These are phyloP conservation scores for Chytridium lagenaria DNA, from an alignment of 371 early-diverging fungal genomes.

Conservation along the genomic window DNA sequence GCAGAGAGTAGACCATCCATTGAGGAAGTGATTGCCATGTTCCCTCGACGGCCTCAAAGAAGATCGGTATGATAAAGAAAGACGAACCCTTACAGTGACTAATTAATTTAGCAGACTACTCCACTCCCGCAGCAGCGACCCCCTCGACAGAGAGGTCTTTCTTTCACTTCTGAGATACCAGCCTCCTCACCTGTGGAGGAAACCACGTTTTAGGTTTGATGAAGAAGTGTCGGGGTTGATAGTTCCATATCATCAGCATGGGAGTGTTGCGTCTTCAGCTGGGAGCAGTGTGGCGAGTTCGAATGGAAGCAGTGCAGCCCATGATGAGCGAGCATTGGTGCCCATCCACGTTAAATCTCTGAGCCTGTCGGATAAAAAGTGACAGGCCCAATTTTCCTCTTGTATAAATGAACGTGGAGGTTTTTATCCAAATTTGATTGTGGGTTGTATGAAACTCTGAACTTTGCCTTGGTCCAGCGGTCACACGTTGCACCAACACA, in stretches of 20 bases:
- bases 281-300: no score
- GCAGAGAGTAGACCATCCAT: conserved; percentile 35
- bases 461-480: no score
- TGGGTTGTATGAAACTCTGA: no score
- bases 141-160: not conserved
- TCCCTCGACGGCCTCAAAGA: conserved; percentile 16
- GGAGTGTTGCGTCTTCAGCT: no score
- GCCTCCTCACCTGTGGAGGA: not conserved
- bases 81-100: not conserved
- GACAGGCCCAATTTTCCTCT: no score
- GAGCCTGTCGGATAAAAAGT: no score
- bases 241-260: not conserved
- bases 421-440: no score
- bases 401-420: no score
- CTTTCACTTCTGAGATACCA: conserved; percentile 9
- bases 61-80: not conserved
- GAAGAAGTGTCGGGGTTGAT: not conserved
- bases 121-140: not conserved
- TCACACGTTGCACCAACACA: no score
- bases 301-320: not conserved
- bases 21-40: conserved; percentile 33
- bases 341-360: no score
- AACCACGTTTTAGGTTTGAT: not conserved
- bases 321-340: not conserved
- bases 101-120: not conserved